A percentile compares a stretch with the other conserved stretches of the same genome.
These are phyloP conservation scores for Elongisporangium senticosum DNA, from an alignment of 352 stramenopile species.

Conservation along the genomic window DNA sequence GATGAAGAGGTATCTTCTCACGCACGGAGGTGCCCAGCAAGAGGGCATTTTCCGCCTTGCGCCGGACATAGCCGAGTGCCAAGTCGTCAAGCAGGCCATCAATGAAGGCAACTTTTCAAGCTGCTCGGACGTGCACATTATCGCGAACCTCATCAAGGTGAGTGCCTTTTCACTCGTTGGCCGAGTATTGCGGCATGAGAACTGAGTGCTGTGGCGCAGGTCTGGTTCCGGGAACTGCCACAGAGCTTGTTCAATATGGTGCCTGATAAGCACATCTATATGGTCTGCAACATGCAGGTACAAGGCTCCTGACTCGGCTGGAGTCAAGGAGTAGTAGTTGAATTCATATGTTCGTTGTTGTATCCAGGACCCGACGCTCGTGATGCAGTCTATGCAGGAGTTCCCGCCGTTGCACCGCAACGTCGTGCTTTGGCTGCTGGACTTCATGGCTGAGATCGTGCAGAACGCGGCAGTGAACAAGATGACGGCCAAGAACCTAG, in stretches of 20 bases:
- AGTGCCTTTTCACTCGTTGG: background rate
- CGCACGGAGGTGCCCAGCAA: conserved; percentile 28
- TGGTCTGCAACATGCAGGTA: conserved; percentile 41
- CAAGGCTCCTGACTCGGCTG: background rate
- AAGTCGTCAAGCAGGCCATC: conserved; percentile 51
- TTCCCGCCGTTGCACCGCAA: conserved; percentile 33
- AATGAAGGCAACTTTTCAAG: conserved; percentile 57
- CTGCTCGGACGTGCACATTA: conserved; percentile 68
- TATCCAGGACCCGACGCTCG: conserved; percentile 24
- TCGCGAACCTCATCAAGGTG: conserved; percentile 82
- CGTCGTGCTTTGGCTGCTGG: conserved; percentile 67
- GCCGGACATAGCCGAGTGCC: conserved; percentile 57
- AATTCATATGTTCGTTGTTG: background rate
- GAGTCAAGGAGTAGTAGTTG: background rate
- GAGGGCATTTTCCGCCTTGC: conserved; percentile 81
- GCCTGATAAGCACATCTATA: conserved; percentile 54
- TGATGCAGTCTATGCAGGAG: conserved; percentile 27
- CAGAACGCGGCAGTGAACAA: conserved; percentile 58
- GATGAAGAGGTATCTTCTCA: conserved; percentile 56
- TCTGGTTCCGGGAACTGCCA: conserved; percentile 80
- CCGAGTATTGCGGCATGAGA: background rate
- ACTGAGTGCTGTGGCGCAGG: conserved; percentile 16
- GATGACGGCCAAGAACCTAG: conserved; percentile 78
- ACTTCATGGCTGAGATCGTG: conserved; percentile 61
- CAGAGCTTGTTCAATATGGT: conserved; percentile 65